Base-by-base conservation (phyloP, 768 basidiomycete genomes). In the Termitomyces titanicus region DNA sequence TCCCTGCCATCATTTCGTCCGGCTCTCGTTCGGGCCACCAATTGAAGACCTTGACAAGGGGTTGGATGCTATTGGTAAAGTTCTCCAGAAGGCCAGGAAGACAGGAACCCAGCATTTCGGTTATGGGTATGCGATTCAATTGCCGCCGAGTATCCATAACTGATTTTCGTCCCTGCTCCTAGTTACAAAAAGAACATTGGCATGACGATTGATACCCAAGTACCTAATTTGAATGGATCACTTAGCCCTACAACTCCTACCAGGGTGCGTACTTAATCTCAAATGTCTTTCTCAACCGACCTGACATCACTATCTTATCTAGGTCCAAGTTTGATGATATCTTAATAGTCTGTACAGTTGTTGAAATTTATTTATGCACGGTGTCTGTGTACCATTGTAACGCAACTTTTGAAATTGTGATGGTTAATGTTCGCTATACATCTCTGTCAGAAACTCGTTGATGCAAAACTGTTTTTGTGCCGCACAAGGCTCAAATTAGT, bases 1-100 rank as follows among this genome's bases (percentile, higher is more conserved):
- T 15, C 90, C 94, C 10, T 95, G 92, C 72, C 89, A 92, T 71
- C 86, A 89, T 66, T 97, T 90, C 61, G 86, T 97, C 24, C 84
- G 95, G 22, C 71, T 97, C 35, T 91, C 88, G 27, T 94, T 94
- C 65, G 91, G 92, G 0, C 92, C 92, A 6, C 88, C 90, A 20
- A 62, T 94, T 44, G 81, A 83, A 55, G 86, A 86, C 63, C 80
- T 94, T 40, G 88, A 94, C 60, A 85, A 78, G 74, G 93, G 92
- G 33, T 67, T 98, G 47, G 91, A 97, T 70, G 92, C 93, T 11
- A 95, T 98, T 18, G 86, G 74, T 49, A 80, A 86, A 27, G 83
- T 98, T 35, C 67, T 97, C 50, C 82, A 79, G 72, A 86, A 82
- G 64, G 88, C 82, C 3, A 83, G 73, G 70, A 81, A 77, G 69